These are phyloP conservation scores for Alternaria arborescens DNA, from an alignment of 2,329 filamentous ascomycete genomes.

Conservation along the genomic window DNA sequence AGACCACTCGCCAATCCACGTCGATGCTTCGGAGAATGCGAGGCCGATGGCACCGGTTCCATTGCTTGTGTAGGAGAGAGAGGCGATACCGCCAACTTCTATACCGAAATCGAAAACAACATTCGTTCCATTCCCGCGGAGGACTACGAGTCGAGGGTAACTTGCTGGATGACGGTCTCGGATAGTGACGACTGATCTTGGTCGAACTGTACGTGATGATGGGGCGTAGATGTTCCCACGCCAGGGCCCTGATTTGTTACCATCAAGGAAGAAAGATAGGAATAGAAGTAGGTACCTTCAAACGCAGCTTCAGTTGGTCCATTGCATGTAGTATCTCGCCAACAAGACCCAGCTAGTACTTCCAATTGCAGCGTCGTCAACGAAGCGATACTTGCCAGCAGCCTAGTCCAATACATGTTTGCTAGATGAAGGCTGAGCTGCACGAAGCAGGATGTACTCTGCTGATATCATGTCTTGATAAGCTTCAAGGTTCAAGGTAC, in stretches of 20 bases:
- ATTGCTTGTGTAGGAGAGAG: slow-evolving; percentile 59
- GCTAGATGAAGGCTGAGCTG: background rate
- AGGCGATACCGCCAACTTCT: slow-evolving; percentile 66
- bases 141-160: slow-evolving; percentile 40
- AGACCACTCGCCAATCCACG: slow-evolving; percentile 55
- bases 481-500: background rate
- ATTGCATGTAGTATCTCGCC: slow-evolving; percentile 64
- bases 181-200: slow-evolving; percentile 55
- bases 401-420: background rate
- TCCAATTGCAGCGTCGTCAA: background rate
- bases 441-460: background rate
- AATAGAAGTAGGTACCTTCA: slow-evolving; percentile 21
- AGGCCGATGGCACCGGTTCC: slow-evolving; percentile 50
- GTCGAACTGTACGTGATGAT: slow-evolving; percentile 59
- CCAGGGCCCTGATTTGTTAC: slow-evolving; percentile 58
- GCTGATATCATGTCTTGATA: background rate
- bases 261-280: background rate
- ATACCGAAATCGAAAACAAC: slow-evolving; percentile 67
- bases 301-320: slow-evolving; percentile 62
- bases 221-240: slow-evolving; percentile 67
- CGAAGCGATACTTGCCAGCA: background rate
- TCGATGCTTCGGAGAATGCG: slow-evolving; percentile 55
- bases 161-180: slow-evolving; percentile 31
- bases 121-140: slow-evolving; percentile 60
- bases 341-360: slow-evolving; percentile 53